Percentiles rank a stretch among this genome's conserved stretches.
phyloP scores from a whole-genome alignment of 2,329 filamentous ascomycete genomes.

The Diaporthe vexans region DNA sequence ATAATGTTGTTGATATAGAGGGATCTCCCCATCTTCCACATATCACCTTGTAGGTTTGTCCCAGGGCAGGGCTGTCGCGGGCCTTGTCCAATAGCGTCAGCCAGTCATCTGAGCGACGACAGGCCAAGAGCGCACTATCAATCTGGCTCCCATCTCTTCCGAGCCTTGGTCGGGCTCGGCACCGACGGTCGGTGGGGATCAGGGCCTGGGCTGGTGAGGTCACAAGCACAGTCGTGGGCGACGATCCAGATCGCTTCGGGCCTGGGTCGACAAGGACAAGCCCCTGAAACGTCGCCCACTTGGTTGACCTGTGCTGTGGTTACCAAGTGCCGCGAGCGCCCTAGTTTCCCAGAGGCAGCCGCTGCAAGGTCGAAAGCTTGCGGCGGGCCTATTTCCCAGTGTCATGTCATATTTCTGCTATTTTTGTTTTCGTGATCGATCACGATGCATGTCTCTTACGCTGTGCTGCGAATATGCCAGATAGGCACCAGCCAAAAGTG shows the following conservation, averaged over 20 bases:
- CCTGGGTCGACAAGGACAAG: conserved; percentile 34
- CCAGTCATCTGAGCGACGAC: conserved; percentile 15
- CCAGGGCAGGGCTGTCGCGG: conserved; percentile 28
- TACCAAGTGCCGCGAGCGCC: neutral
- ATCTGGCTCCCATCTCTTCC: conserved; percentile 31
- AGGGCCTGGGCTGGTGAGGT: conserved; percentile 27
- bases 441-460: conserved; percentile 23
- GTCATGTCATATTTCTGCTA: conserved; percentile 25
- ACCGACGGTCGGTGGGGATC: conserved; percentile 22
- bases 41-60: conserved; percentile 29
- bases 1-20: conserved; percentile 8
- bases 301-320: neutral
- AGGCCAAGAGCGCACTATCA: conserved; percentile 26
- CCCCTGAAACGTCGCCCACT: conserved; percentile 34
- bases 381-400: neutral
- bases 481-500: conserved; percentile 22
- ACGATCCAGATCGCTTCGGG: conserved; percentile 23
- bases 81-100: conserved; percentile 34
- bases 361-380: conserved; percentile 8
- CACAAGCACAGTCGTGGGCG: conserved; percentile 29
- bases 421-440: conserved; percentile 33
- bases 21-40: conserved; percentile 2
- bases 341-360: conserved; percentile 7
- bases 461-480: conserved; percentile 24
- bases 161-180: conserved; percentile 31